Conservation (phyloP, 768 basidiomycete species). For the Lentinula edodes region DNA sequence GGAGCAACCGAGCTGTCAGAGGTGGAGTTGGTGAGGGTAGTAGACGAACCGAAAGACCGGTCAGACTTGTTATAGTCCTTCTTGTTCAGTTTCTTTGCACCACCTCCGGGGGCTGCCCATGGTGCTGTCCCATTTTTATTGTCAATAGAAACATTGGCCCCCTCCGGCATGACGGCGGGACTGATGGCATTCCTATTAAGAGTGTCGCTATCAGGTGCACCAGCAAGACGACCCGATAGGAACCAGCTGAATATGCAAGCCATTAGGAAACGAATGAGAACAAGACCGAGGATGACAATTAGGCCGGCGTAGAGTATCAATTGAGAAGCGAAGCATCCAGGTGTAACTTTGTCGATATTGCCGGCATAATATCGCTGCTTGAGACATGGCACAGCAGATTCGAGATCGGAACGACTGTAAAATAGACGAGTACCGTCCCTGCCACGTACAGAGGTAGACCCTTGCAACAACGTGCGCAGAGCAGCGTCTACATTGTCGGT, state of each 20-base stretch:
- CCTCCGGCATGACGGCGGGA: conserved; percentile 94
- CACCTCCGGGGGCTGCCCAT: conserved; percentile 66
- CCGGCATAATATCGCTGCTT: conserved; percentile 85
- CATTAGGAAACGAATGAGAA: conserved; percentile 91
- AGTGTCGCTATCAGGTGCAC: conserved; percentile 64
- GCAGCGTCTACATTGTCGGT: conserved; percentile 78
- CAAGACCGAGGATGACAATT: conserved; percentile 85
- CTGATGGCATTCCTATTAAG: conserved; percentile 83
- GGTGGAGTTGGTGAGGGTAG: conserved; percentile 43
- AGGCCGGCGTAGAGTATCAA: conserved; percentile 88
- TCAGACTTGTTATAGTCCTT: conserved; percentile 32
- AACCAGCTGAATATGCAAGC: conserved; percentile 98
- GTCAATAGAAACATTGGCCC: conserved; percentile 91
- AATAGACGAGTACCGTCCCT: conserved; percentile 92
- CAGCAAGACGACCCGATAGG: conserved; percentile 76
- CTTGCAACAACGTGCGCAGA: conserved; percentile 67
- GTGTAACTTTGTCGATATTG: conserved; percentile 93
- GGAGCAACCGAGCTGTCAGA: conserved; percentile 45
- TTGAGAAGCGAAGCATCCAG: conserved; percentile 89
- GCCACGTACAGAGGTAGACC: conserved; percentile 46
- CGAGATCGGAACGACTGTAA: conserved; percentile 60
- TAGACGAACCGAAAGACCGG: conserved; percentile 46
- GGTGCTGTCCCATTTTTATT: conserved; percentile 91
- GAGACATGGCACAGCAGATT: conserved; percentile 73
- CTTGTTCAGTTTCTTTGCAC: conserved; percentile 49